Base-by-base conservation (phyloP, 179 eudicot genomes). In the Amaranthus tricolor region DNA sequence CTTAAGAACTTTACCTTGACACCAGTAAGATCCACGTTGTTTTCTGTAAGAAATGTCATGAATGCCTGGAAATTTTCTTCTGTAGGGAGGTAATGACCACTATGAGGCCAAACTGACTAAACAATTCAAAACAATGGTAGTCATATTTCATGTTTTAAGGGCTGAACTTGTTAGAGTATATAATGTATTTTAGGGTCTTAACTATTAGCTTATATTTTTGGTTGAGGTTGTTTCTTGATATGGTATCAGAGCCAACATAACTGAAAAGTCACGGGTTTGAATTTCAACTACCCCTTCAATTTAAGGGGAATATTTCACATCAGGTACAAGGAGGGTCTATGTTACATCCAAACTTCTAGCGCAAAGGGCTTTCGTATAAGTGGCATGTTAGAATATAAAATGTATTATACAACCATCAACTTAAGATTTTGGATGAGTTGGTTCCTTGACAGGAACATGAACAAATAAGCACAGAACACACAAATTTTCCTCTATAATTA, bases 101-200 rank as follows among this genome's bases (percentile, higher is more conserved):
- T 94, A 78, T 94, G 91, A 62, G 97, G 96, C 98, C 98, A 94
- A 55, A 94, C 91, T 10, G 97, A 97, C 98, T 93, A 13, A 74
- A n/a, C 31, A 73, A 7, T 61, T 17, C 48, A 56, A 74, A 17
- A 31, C 21, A 78, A 20, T 11, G 24, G 53, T 15, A 56, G 14
- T 62, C 9, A 72, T 31, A 31, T 31, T 31, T 31, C 40, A 31
- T 31, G 40, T 31, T 31, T 31, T 31, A 31, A 31, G 40, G 40
- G 40, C 40, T 31, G 3, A 31, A 31, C 40, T 2, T 2, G 31
- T 24, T 24, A 24, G 31, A 24, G 31, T 24, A 24, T 24, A 24
- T 24, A 24, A 24, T 24, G 31, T 24, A 24, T 24, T 24, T 24
- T 24, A 24, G 31, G 31, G 31, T 24, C 31, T 24, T 2, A 24